Evolutionary conservation across 331 rosid species (phyloP), one percentile per base, ranked within the genome.

Genomic region (Spiraea crenata): DNA sequence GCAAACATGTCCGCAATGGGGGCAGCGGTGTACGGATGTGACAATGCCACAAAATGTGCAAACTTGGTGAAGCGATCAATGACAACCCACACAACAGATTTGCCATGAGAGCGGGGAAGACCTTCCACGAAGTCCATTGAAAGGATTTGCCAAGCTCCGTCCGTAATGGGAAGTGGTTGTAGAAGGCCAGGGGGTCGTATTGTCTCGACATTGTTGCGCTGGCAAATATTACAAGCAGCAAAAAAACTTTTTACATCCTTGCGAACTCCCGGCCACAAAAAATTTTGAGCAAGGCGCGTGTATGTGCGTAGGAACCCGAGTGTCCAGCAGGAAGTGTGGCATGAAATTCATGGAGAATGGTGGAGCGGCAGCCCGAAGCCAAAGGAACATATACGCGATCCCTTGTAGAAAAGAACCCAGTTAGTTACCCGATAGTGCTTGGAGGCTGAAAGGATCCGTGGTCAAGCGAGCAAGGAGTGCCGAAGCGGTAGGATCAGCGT

Each of bases 151-250:
- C 63, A 65, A 0, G 40, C 13, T 0, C 17, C 20, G 0, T 17
- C 7, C 0, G 48, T 47, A 0, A 58, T 11, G 5, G 40, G 40
- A 0, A 71, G 2, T 0, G 49, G 67, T 8, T 46, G 59, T 0
- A 71, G 7, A 0, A 57, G 14, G 0, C 68, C 67, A 0, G 57
- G n/a, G 2, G 47, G 49, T 0, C 1, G 1, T 0, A 56, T 19
- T 4, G 63, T 25, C 9, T 5, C 7, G 3, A 25, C 1, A 0
- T 46, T 15, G 1, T 57, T 20, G 0, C 10, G 4, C 0, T 73
- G 57, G 3, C 78, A 74, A 0, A n/a, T 9, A 2, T 14, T n/a
- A 7, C 65, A 73, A 0, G 5, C 1, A 0, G 52, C 14, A 0
- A 55, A 45, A 16, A 19, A 64, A 0, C 0, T 0, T 7, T 5